These are phyloP conservation scores for Staphylotrichum longicolle DNA, from an alignment of 495 filamentous ascomycete species.

Conservation along the genomic window DNA sequence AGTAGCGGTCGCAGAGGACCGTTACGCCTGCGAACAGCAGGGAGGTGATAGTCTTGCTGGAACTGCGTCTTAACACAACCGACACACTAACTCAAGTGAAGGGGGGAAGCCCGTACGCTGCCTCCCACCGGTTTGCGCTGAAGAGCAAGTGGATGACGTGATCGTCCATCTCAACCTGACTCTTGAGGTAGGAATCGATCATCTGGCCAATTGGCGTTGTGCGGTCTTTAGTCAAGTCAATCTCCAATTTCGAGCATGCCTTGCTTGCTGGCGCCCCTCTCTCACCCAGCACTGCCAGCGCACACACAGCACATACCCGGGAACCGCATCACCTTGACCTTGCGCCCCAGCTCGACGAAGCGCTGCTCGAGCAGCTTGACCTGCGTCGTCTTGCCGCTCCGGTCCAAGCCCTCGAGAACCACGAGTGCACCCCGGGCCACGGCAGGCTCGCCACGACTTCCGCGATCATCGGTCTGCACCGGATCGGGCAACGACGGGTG, in stretches of 20 bases:
- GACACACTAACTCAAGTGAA: not conserved
- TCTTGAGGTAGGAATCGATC: conserved; percentile 83
- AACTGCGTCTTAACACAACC: conserved; percentile 4
- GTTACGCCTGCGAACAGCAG: conserved; percentile 65
- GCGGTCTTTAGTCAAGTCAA: conserved; percentile 57
- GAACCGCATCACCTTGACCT: conserved; percentile 77
- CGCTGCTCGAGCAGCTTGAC: conserved; percentile 65
- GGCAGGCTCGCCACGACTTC: not conserved
- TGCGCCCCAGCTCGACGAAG: conserved; percentile 59
- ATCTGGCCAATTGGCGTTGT: conserved; percentile 84
- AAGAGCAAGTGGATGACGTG: conserved; percentile 94
- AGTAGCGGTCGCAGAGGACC: conserved; percentile 88
- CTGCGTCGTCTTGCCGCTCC: conserved; percentile 94
- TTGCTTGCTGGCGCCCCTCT: not conserved
- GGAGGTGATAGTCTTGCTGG: conserved; percentile 56
- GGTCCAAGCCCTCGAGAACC: conserved; percentile 90
- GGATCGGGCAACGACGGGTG: conserved; percentile 14
- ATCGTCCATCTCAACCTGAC: conserved; percentile 73
- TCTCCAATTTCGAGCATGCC: not conserved
- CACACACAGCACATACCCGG: conserved; percentile 59
- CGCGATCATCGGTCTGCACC: conserved; percentile 1
- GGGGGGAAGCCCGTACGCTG: conserved; percentile 48
- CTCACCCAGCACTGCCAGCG: too few species aligned
- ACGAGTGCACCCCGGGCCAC: conserved; percentile 68
- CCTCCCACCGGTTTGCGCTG: conserved; percentile 94